Evolutionary conservation across 768 basidiomycete genomes (phyloP), one percentile per base, ranked within the genome.

Genomic region (Pulveroboletus sp.): DNA sequence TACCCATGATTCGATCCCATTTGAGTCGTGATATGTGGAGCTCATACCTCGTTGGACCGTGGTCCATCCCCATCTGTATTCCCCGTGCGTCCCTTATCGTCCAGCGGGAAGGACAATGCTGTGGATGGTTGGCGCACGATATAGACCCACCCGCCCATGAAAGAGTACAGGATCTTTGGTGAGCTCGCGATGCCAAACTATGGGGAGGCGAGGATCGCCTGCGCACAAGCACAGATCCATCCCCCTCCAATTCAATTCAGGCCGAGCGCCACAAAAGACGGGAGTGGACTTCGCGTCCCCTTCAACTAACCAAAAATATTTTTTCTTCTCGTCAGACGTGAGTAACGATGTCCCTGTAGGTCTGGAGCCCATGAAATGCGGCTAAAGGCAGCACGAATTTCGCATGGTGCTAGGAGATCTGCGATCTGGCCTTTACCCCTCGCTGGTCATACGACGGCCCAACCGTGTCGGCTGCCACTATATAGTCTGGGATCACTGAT

Each of bases 1-100:
- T 39, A 43, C 47, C 43, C 44, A 38, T 57, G 52, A 63, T 57
- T 43, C 32, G 48, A 54, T 51, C 45, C 1, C 37, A 31, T 55
- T 49, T 40, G 39, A 43, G n/a, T 32, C 33, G 41, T 47, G 51
- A 46, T 56, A 35, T 35, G 38, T 21, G 39, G 44, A n/a, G 24
- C 52, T 50, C 55, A 57, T 47, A 51, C 46, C 18, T 30, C 46
- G 11, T 32, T 43, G 30, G 43, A 49, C 39, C 17, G 38, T 38
- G 28, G 14, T 21, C 21, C 21, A 15, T 39, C 30, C 42, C 21
- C 21, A 24, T 32, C 24, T 54, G 46, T 51, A 28, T 47, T 17
- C 11, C 18, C 26, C n/a, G 27, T 11, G 15, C 15, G 38, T 37
- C 35, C 42, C 33, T 39, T 48, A 24, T 14, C 42, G 40, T 44